Evolutionary conservation across 2,329 filamentous ascomycete genomes (phyloP).

Genomic region (Nigrospora oryzae): DNA sequence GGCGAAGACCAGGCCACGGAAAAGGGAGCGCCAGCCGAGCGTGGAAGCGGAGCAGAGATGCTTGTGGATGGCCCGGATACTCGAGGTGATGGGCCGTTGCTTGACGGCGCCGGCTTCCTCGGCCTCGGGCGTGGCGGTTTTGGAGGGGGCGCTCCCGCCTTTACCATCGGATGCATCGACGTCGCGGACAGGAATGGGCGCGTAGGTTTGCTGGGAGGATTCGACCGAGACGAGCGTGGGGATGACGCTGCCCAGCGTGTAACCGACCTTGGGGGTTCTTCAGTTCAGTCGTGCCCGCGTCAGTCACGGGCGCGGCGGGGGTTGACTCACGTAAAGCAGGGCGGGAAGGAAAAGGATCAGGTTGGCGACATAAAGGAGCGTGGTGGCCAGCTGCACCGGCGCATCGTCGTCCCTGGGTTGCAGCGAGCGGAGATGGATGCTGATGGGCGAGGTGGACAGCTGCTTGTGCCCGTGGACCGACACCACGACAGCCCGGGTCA

Average conservation of each 20-base stretch:
- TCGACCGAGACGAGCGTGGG: conserved; percentile 49
- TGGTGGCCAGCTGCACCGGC: background rate
- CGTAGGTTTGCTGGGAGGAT: conserved; percentile 29
- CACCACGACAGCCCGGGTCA: background rate
- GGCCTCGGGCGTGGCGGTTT: conserved; percentile 13
- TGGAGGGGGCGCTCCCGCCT: conserved; percentile 20
- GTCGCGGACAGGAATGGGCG: background rate
- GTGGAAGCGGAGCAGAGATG: conserved; percentile 48
- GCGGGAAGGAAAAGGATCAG: conserved; percentile 35
- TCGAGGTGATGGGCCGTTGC: conserved; percentile 35
- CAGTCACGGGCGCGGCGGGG: background rate
- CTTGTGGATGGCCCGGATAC: conserved; percentile 39
- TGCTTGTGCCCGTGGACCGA: conserved; percentile 1
- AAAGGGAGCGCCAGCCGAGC: conserved; percentile 52
- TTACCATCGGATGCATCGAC: background rate
- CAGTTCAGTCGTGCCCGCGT: background rate
- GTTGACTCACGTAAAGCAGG: conserved; percentile 16
- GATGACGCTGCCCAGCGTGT: conserved; percentile 42
- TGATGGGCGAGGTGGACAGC: background rate
- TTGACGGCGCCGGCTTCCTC: conserved; percentile 1
- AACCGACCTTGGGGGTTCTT: conserved; percentile 26
- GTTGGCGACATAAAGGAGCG: conserved; percentile 26
- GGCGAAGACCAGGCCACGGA: conserved; percentile 58
- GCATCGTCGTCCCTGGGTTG: background rate
- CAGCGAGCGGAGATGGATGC: background rate